Evolutionary conservation across 176 grass and related monocot genomes (phyloP).

Genomic region (Zea mays): DNA sequence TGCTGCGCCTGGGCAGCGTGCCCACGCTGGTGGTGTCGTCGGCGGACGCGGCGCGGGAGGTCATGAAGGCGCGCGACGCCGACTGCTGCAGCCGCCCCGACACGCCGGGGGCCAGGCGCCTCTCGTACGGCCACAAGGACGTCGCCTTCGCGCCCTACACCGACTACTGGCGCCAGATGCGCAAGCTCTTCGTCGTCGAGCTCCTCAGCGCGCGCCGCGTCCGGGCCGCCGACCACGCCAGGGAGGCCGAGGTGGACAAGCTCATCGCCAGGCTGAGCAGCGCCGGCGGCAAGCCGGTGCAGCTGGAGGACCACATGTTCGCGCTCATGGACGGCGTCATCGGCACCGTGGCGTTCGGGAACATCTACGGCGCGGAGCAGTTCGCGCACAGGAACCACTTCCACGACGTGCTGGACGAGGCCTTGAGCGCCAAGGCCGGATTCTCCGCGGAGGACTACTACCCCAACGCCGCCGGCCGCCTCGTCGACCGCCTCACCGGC

Average conservation of each 20-base stretch:
- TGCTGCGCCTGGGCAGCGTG: constrained; percentile 51
- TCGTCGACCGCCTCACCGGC: constrained; percentile 22
- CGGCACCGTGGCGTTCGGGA: constrained; percentile 46
- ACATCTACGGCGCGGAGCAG: constrained; percentile 33
- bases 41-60: constrained; percentile 44
- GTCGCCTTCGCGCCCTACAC: constrained; percentile 49
- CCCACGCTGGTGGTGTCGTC: constrained; percentile 54
- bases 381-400: constrained; percentile 30
- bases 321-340: constrained; percentile 28
- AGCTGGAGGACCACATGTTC: constrained; percentile 28
- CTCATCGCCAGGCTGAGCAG: not conserved
- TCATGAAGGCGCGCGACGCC: constrained; percentile 49
- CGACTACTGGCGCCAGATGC: constrained; percentile 45
- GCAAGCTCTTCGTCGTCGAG: constrained; percentile 49
- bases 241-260: constrained; percentile 18
- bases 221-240: constrained; percentile 5
- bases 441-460: constrained; percentile 45
- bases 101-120: constrained; percentile 14
- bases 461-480: constrained; percentile 15
- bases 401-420: constrained; percentile 31
- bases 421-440: constrained; percentile 4
- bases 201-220: constrained; percentile 51
- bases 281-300: not conserved
- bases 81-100: constrained; percentile 45
- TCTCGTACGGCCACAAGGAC: constrained; percentile 34